phyloP scores from a whole-genome alignment of 495 filamentous ascomycete genomes.

The Penicillium alfredii region DNA sequence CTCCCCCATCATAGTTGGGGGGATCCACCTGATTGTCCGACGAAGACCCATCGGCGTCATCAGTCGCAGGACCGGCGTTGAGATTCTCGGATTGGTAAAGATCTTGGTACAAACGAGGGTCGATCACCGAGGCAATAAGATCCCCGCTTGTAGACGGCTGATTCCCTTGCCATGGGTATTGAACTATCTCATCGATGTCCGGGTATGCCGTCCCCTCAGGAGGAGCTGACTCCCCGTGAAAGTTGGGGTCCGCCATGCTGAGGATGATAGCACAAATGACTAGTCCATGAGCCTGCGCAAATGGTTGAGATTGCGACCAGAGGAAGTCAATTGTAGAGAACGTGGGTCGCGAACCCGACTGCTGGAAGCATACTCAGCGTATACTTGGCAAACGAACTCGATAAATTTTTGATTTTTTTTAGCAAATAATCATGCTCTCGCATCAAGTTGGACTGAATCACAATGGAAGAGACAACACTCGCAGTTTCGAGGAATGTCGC shows the following conservation, averaged over 20 bases:
- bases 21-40: not conserved
- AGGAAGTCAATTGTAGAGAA: constrained; percentile 2
- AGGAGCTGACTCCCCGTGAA: constrained; percentile 12
- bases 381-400: no score
- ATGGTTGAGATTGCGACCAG: not conserved
- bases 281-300: no score
- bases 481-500: constrained; percentile 15
- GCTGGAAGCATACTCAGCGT: constrained; percentile 19
- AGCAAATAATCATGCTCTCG: no score
- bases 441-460: no score
- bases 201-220: constrained; percentile 28
- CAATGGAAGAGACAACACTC: no score
- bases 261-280: constrained; percentile 1
- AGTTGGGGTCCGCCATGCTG: constrained; percentile 17
- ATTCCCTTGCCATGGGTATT: constrained; percentile 32
- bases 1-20: constrained; percentile 1
- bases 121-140: constrained; percentile 28
- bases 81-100: no score
- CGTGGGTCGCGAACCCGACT: constrained; percentile 6
- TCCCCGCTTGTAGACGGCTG: constrained; percentile 14
- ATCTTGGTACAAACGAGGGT: constrained; percentile 37
- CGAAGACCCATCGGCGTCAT: constrained; percentile 2
- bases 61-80: no score
- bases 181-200: constrained; percentile 32
- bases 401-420: no score